Conservation (phyloP, 345 rosid genomes). For the Boechera stricta region DNA sequence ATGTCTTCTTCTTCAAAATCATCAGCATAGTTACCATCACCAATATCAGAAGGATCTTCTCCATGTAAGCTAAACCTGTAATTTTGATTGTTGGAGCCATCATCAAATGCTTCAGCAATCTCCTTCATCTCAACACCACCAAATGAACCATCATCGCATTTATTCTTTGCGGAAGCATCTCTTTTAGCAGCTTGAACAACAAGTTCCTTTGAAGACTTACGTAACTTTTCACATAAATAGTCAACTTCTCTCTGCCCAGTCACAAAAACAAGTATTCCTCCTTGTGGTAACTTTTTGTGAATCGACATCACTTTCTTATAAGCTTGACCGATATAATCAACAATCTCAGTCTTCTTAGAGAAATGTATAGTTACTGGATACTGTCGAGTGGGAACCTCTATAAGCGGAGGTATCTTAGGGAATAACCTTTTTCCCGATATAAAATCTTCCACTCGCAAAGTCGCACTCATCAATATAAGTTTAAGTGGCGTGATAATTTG, state of each 20-base stretch:
- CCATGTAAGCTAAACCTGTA: constrained; percentile 61
- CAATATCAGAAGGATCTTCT: constrained; percentile 55
- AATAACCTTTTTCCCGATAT: constrained; percentile 71
- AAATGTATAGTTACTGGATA: constrained; percentile 79
- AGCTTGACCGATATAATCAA: constrained; percentile 90
- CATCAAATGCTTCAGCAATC: constrained; percentile 74
- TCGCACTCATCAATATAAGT: constrained; percentile 94
- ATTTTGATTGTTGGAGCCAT: constrained; percentile 49
- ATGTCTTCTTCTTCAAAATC: constrained; percentile 40
- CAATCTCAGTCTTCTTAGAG: constrained; percentile 80
- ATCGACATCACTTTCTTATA: constrained; percentile 85
- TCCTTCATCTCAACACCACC: constrained; percentile 72
- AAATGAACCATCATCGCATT: constrained; percentile 43
- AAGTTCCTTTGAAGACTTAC: constrained; percentile 63
- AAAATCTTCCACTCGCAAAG: constrained; percentile 83
- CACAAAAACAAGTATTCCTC: constrained; percentile 91
- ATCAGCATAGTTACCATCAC: constrained; percentile 29
- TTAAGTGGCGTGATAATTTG: constrained; percentile 63
- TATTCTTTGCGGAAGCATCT: constrained; percentile 27
- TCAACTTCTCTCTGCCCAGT: constrained; percentile 97
- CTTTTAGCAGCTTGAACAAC: constrained; percentile 39
- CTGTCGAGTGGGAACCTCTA: constrained; percentile 86
- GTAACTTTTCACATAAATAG: constrained; percentile 67
- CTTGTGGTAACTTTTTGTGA: constrained; percentile 83
- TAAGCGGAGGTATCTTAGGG: constrained; percentile 62